Conservation (phyloP, 352 stramenopile species). For the Pythium aristosporum region DNA sequence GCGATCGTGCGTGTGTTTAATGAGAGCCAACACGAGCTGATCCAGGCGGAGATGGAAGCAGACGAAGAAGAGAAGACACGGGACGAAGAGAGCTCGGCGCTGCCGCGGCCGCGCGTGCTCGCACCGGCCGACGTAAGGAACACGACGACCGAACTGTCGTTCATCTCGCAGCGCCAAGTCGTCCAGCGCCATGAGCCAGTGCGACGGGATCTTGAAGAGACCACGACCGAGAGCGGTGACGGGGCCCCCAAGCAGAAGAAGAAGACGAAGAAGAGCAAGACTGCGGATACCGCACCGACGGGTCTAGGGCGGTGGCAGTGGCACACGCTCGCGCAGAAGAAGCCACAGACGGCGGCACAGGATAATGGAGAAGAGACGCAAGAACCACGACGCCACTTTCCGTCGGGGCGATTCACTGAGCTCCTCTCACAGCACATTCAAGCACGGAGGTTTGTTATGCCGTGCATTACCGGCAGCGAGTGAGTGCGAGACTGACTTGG, state of each 20-base stretch:
- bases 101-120: conserved; percentile 25
- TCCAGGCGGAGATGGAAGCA: conserved; percentile 28
- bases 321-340: conserved; percentile 55
- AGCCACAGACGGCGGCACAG: conserved; percentile 7
- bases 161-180: conserved; percentile 78
- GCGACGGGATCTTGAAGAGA: conserved; percentile 22
- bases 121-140: conserved; percentile 40
- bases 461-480: not conserved
- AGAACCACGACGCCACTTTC: conserved; percentile 2
- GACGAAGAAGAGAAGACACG: conserved; percentile 33
- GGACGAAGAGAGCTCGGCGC: conserved; percentile 32
- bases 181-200: conserved; percentile 71
- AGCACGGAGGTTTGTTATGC: conserved; percentile 11
- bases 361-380: not conserved
- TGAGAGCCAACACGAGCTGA: conserved; percentile 28
- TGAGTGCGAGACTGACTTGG: not conserved
- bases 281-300: conserved; percentile 22
- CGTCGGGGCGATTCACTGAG: conserved; percentile 29
- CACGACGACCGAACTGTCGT: conserved; percentile 68
- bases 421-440: conserved; percentile 31
- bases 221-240: not conserved
- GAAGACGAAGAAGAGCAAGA: conserved; percentile 29
- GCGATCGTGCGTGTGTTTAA: conserved; percentile 55
- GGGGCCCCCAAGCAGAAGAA: conserved; percentile 29
- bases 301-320: conserved; percentile 69